phyloP scores from a whole-genome alignment of 345 rosid genomes.

The Lepidium didymum region DNA sequence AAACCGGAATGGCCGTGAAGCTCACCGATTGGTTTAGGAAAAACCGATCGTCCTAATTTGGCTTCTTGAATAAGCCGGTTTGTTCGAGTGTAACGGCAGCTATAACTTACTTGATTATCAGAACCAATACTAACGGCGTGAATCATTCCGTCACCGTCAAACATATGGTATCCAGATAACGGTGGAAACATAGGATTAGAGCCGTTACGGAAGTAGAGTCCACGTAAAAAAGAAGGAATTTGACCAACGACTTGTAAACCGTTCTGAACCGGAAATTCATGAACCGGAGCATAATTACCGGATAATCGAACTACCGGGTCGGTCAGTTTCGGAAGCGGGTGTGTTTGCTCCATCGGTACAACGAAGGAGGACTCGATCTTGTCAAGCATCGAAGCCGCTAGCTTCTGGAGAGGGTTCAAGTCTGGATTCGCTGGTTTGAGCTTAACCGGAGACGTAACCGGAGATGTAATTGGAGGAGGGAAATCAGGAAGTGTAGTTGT shows the following conservation, averaged over 20 bases:
- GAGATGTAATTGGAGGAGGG: constrained; percentile 1
- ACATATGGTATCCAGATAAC: constrained; percentile 58
- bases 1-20: constrained; percentile 66
- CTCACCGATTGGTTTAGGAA: constrained; percentile 77
- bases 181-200: constrained; percentile 62
- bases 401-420: constrained; percentile 50
- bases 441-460: constrained; percentile 12
- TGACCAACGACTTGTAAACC: constrained; percentile 43
- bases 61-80: constrained; percentile 58
- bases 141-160: constrained; percentile 88
- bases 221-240: constrained; percentile 47
- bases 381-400: constrained; percentile 53
- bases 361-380: constrained; percentile 44
- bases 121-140: constrained; percentile 53
- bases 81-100: constrained; percentile 61
- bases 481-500: constrained; percentile 11
- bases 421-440: constrained; percentile 17
- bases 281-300: constrained; percentile 68
- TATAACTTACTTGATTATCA: constrained; percentile 41
- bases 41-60: constrained; percentile 43
- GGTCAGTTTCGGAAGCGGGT: constrained; percentile 18
- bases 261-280: constrained; percentile 55
- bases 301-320: constrained; percentile 39
- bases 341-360: constrained; percentile 29
- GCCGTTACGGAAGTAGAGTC: constrained; percentile 67